Evolutionary conservation across 192 early-diverging fungal species (phyloP), one percentile per base, ranked within the genome.

Genomic region (Coemansia guatemalensis): DNA sequence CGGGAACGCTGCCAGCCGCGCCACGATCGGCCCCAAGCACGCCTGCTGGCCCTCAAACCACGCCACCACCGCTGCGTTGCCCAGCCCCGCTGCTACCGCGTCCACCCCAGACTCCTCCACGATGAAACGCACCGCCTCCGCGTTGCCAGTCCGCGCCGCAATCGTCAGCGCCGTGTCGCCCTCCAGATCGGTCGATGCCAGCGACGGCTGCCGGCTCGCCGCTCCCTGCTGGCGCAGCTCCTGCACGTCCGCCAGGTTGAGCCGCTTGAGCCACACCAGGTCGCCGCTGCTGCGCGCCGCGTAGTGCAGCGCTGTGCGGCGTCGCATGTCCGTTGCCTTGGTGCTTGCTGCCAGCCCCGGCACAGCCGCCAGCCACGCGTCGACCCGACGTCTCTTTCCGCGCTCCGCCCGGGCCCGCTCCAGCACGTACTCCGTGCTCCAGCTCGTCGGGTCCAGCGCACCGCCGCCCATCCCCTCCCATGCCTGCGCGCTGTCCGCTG

Each of bases 81-180:
- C 78, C 35, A 81, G 61, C 54, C 67, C 51, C 12, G 47, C 70
- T 27, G 64, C 56, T 8, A 55, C 44, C 17, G 57, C 69, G 5
- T 70, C 64, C 18, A 73, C 55, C 23, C 50, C 60, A 0, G 79
- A 64, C 53, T 82, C 74, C 11, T 82, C 64, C 7, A 82, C 49
- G 33, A 82, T 76, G 54, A 68, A 82, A 53, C 71, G 62, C 24
- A 76, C 65, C 1, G 67, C 74, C 14, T 35, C 58, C 3, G 11
- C 56, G 48, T 82, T 75, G 21, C 74, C 79, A 3, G 26, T 22
- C 6, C 62, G 66, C 1, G 74, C 79, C 23, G 74, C 79, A 14
- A 76, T 58, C 12, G 74, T 73, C 68, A 82, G 74, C 55, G 79
- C 60, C 22, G 79, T 66, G 44, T 76, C 69, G 27, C 78, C 78